Conservation (phyloP, 805 yeast genomes). For the Kuraishia ogatae region DNA sequence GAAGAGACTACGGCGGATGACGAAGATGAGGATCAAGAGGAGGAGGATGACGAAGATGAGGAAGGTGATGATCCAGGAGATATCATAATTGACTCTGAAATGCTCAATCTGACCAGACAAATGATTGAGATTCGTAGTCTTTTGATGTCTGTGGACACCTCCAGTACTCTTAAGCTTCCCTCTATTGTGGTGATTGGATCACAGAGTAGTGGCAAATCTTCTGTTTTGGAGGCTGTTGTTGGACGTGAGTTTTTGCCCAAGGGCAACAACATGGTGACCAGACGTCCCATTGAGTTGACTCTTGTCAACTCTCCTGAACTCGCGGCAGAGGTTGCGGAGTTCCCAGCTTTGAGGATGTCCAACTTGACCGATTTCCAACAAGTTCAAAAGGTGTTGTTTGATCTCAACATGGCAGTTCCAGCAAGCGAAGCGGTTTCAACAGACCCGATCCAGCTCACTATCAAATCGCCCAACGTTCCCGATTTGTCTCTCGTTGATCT, state of each 20-base stretch:
- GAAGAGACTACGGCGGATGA: slow-evolving; percentile 34
- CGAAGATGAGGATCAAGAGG: slow-evolving; percentile 40
- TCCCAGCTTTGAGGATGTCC: slow-evolving; percentile 79
- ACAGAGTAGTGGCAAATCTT: slow-evolving; percentile 94
- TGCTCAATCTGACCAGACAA: slow-evolving; percentile 83
- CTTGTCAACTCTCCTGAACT: slow-evolving; percentile 73
- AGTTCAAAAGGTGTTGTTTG: slow-evolving; percentile 81
- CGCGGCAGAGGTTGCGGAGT: slow-evolving; percentile 85
- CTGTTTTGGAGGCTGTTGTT: slow-evolving; percentile 91
- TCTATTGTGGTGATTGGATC: slow-evolving; percentile 96
- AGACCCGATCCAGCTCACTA: slow-evolving; percentile 89
- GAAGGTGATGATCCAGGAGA: slow-evolving; percentile 35
- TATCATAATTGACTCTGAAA: slow-evolving; percentile 64
- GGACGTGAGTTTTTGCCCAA: slow-evolving; percentile 98
- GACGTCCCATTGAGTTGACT: slow-evolving; percentile 94
- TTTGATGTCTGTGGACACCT: slow-evolving; percentile 60
- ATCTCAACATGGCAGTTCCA: slow-evolving; percentile 89
- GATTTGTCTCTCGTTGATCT: slow-evolving; percentile 90
- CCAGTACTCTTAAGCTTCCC: slow-evolving; percentile 76
- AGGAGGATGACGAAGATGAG: slow-evolving; percentile 31
- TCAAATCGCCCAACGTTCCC: slow-evolving; percentile 84
- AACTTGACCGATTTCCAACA: slow-evolving; percentile 81
- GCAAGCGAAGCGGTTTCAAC: slow-evolving; percentile 76
- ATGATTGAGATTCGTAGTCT: slow-evolving; percentile 94
- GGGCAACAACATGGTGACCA: slow-evolving; percentile 96